Evolutionary conservation across 2,329 filamentous ascomycete species (phyloP), one percentile per base, ranked within the genome.

Genomic region (Tolypocladium guangdongense): DNA sequence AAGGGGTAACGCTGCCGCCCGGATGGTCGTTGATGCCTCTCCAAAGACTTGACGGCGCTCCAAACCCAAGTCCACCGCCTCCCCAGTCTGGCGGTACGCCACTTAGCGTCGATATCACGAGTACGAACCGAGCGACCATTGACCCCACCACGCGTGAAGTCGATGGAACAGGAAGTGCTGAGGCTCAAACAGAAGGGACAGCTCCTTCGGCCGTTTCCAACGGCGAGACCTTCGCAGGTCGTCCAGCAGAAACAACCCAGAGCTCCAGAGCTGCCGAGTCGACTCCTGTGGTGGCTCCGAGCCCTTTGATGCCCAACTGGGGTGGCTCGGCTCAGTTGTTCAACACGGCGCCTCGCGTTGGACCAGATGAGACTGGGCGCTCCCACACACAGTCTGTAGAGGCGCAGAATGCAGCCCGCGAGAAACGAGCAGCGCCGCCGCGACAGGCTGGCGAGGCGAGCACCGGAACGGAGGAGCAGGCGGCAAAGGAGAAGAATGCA

Each of bases 1-100:
- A 82, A 52, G 83, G 83, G 7, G 74, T 87, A n/a, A 74, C 78
- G 6, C 75, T 87, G 22, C 83, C 83, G 2, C 74, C 77, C 32
- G 83, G 83, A 6, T 87, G 83, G 83, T 79, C 80, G 24, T 66
- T 87, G 39, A 68, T 86, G 47, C 83, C 83, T 27, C 71, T 87
- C 2, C 77, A 84, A 57, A 74, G 80, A 27, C 59, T 80, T 10
- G 76, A 79, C 50, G 71, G 68, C n/a, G 62, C 59, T 4, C 61
- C 64, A 16, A 65, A 47, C 20, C 62, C 50, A 18, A 35, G 60
- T 56, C 59, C 61, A 39, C 51, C 58, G 32, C 27, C 52, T 14
- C 58, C 61, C 11, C 62, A 62, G 51, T 56, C 62, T 12, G 57
- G 56, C 12, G 60, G 60, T 30, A 55, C 59, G 16, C 49, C 58